phyloP scores from a whole-genome alignment of 192 early-diverging fungal species.

The Backusella morwellensis region DNA sequence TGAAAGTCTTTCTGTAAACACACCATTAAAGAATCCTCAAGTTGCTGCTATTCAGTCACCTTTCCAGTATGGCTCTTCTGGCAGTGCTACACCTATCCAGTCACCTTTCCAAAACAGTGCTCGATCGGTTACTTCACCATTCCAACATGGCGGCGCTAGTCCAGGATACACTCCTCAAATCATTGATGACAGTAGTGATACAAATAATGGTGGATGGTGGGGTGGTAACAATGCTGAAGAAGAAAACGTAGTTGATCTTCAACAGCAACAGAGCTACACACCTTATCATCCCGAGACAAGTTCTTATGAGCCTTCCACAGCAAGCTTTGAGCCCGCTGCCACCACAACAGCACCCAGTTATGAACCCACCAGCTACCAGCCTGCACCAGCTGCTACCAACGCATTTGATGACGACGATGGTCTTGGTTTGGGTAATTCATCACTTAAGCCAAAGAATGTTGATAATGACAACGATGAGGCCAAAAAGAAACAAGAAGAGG shows the following conservation, averaged over 20 bases:
- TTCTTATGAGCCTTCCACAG: background rate
- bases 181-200: background rate
- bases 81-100: background rate
- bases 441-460: slow-evolving; percentile 25
- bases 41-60: background rate
- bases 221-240: slow-evolving; percentile 40
- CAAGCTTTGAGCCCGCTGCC: background rate
- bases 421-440: slow-evolving; percentile 60
- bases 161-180: slow-evolving; percentile 13
- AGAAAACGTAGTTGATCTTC: slow-evolving; percentile 26
- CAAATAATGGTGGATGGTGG: slow-evolving; percentile 48
- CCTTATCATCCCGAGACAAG: background rate
- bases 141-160: slow-evolving; percentile 7
- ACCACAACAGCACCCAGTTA: slow-evolving; percentile 7
- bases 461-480: background rate
- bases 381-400: slow-evolving; percentile 13
- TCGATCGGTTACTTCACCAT: background rate
- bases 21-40: background rate
- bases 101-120: slow-evolving; percentile 10
- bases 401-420: slow-evolving; percentile 47
- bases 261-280: background rate
- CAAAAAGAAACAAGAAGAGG: slow-evolving; percentile 23
- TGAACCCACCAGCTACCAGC: slow-evolving; percentile 9
- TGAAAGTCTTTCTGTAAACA: background rate
- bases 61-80: background rate